Conservation (phyloP, 371 early-diverging fungal genomes). For the Actinomucor elegans region DNA sequence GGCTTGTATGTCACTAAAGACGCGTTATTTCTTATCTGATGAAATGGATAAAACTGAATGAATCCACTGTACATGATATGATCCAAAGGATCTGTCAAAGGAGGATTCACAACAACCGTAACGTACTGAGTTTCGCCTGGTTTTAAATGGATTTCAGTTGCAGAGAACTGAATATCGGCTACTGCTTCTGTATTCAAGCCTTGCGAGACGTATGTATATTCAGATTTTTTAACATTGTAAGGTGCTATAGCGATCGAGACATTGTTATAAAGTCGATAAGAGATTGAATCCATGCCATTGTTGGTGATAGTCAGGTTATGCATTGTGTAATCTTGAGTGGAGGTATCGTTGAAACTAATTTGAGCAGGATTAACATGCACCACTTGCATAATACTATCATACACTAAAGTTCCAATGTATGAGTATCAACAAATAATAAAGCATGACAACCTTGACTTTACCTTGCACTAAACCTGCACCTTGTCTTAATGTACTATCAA, state of each 20-base stretch:
- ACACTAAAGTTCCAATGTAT: conserved; percentile 16
- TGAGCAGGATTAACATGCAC: conserved; percentile 54
- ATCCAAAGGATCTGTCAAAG: conserved; percentile 21
- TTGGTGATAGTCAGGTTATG: conserved; percentile 54
- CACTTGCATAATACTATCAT: conserved; percentile 53
- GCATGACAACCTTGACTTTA: too few species aligned
- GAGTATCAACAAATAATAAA: too few species aligned
- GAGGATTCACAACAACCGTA: conserved; percentile 37
- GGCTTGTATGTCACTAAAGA: conserved; percentile 7
- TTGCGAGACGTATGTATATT: conserved; percentile 8
- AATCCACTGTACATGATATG: conserved; percentile 36
- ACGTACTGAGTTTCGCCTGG: conserved; percentile 52
- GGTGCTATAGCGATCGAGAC: conserved; percentile 31
- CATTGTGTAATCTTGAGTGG: conserved; percentile 17
- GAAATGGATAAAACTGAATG: conserved; percentile 15
- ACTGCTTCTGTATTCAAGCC: conserved; percentile 21
- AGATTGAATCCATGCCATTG: conserved; percentile 40
- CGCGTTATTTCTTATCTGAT: neutral
- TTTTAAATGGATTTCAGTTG: conserved; percentile 59
- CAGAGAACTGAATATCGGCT: conserved; percentile 60
- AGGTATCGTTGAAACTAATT: conserved; percentile 66
- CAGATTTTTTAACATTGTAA: conserved; percentile 18
- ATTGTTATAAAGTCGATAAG: conserved; percentile 45
- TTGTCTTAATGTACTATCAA: conserved; percentile 40
- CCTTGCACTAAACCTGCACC: conserved; percentile 73